Evolutionary conservation across 2,329 filamentous ascomycete genomes (phyloP).

Genomic region (Allantophomopsis lycopodina): DNA sequence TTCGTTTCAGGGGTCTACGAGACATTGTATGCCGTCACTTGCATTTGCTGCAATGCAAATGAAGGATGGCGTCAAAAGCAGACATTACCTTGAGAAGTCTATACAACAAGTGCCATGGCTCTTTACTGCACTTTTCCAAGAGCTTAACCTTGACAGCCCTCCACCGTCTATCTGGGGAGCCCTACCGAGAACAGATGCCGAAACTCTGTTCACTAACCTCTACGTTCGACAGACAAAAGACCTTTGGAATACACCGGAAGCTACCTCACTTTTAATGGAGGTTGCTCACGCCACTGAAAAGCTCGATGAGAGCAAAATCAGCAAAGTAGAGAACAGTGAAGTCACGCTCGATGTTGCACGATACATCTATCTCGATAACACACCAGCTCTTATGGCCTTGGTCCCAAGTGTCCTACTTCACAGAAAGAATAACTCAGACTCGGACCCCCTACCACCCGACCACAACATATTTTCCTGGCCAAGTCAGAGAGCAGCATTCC

Average conservation of each 20-base stretch:
- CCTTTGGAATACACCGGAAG: slow-evolving; percentile 59
- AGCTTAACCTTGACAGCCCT: slow-evolving; percentile 59
- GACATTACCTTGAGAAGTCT: slow-evolving; percentile 48
- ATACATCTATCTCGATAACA: slow-evolving; percentile 19
- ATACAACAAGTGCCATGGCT: slow-evolving; percentile 75
- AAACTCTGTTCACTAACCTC: slow-evolving; percentile 47
- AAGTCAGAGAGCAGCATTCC: slow-evolving; percentile 7
- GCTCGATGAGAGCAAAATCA: slow-evolving; percentile 5
- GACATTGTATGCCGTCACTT: slow-evolving; percentile 63
- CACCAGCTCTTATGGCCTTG: slow-evolving; percentile 15
- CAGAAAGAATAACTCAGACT: slow-evolving; percentile 17
- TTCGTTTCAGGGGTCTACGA: slow-evolving; percentile 25
- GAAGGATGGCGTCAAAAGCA: slow-evolving; percentile 50
- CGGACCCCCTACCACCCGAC: slow-evolving; percentile 19
- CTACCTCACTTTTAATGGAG: slow-evolving; percentile 46
- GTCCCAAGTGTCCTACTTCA: slow-evolving; percentile 15
- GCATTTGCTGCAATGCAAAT: slow-evolving; percentile 64
- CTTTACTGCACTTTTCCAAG: slow-evolving; percentile 66
- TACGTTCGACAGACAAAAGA: slow-evolving; percentile 56
- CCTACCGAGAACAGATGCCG: slow-evolving; percentile 34
- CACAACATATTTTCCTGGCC: slow-evolving; percentile 15
- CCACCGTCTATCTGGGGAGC: slow-evolving; percentile 77
- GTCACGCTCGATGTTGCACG: slow-evolving; percentile 17
- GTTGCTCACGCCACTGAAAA: slow-evolving; percentile 32
- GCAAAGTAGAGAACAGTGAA: slow-evolving; percentile 8